Conservation (phyloP, 305 asterid genomes). For the Fraxinus nigra region DNA sequence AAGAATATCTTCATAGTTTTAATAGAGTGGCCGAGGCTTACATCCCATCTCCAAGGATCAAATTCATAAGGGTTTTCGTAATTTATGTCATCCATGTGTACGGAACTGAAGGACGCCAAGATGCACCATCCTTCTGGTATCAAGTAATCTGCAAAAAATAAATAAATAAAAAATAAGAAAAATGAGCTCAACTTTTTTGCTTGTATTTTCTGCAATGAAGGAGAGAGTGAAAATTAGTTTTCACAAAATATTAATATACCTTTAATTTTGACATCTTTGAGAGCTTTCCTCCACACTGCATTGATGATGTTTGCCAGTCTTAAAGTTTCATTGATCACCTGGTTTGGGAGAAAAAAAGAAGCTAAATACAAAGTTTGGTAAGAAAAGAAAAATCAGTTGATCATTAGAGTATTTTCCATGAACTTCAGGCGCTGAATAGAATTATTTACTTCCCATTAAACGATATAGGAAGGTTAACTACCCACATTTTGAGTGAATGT, state of each 20-base stretch:
- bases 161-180: neutral
- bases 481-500: conserved; percentile 79
- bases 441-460: neutral
- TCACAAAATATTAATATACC: conserved; percentile 34
- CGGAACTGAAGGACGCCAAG: conserved; percentile 75
- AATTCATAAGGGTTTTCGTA: conserved; percentile 76
- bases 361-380: neutral
- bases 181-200: neutral
- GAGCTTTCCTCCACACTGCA: conserved; percentile 97
- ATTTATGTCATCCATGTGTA: conserved; percentile 77
- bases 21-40: conserved; percentile 6
- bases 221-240: neutral
- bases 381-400: neutral
- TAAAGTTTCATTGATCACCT: conserved; percentile 92
- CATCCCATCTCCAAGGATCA: conserved; percentile 98
- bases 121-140: conserved; percentile 96
- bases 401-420: neutral
- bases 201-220: neutral
- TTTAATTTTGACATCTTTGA: conserved; percentile 81
- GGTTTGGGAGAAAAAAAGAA: neutral
- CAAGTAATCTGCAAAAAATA: conserved; percentile 52
- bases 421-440: neutral
- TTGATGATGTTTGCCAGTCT: conserved; percentile 81
- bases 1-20: conserved; percentile 12
- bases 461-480: neutral